phyloP scores from a whole-genome alignment of 441 rosid species.

The Sinapis alba region DNA sequence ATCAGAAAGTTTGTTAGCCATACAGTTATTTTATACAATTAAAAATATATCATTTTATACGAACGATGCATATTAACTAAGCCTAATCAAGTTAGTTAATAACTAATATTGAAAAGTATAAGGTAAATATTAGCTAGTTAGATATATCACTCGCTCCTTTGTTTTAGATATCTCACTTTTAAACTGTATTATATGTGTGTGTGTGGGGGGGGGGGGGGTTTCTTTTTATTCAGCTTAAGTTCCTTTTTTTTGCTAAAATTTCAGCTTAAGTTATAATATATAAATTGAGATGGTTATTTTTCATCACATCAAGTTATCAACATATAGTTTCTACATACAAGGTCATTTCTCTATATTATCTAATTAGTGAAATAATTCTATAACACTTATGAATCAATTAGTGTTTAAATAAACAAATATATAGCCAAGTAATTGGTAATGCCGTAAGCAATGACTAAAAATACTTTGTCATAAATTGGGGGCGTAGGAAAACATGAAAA shows the following conservation, averaged over 20 bases:
- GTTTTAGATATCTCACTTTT: too few relatives aligned
- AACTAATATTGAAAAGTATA: background rate
- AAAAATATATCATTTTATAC: background rate
- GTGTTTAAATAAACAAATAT: background rate
- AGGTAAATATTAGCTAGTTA: too few relatives aligned
- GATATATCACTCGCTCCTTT: too few relatives aligned
- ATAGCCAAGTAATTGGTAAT: conserved; percentile 7
- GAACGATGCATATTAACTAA: conserved; percentile 22
- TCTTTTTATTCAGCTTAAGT: too few relatives aligned
- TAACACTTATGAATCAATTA: background rate
- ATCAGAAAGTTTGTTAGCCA: conserved; percentile 1
- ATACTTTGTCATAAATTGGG: conserved; percentile 20
- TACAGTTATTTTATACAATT: background rate
- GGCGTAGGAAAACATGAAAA: conserved; percentile 18
- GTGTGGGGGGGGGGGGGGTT: too few relatives aligned
- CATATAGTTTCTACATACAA: background rate
- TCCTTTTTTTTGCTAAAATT: too few relatives aligned
- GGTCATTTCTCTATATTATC: background rate
- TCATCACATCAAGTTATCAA: background rate
- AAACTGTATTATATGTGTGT: too few relatives aligned
- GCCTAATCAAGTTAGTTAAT: background rate
- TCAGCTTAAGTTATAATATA: too few relatives aligned
- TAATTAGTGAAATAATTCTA: background rate
- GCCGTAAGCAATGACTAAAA: conserved; percentile 35
- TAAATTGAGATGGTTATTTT: too few relatives aligned